phyloP scores from a whole-genome alignment of 192 early-diverging fungal species.

The Dimargaris verticillata region DNA sequence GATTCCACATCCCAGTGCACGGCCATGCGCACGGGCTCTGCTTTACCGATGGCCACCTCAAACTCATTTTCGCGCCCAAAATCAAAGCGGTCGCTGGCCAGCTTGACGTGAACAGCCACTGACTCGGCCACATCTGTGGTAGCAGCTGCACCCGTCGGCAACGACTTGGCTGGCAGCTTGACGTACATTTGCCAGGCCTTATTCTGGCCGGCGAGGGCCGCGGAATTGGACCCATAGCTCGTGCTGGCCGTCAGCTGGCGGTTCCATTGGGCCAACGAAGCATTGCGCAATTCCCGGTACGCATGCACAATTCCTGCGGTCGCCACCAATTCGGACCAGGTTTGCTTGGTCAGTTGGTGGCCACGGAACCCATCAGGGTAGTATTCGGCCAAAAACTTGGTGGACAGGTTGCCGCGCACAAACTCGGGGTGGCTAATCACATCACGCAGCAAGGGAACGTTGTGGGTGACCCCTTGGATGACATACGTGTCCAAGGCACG shows the following conservation, averaged over 20 bases:
- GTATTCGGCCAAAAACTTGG: constrained; percentile 73
- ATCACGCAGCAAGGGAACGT: constrained; percentile 81
- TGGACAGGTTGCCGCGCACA: constrained; percentile 55
- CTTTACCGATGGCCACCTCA: constrained; percentile 11
- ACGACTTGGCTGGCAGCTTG: constrained; percentile 14
- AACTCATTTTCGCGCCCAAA: constrained; percentile 20
- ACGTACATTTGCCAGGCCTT: constrained; percentile 16
- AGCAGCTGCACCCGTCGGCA: constrained; percentile 11
- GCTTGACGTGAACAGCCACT: neutral
- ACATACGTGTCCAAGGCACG: constrained; percentile 76
- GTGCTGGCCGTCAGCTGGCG: constrained; percentile 19
- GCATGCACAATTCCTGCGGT: constrained; percentile 45
- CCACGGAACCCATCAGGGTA: constrained; percentile 82
- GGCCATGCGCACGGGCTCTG: constrained; percentile 16
- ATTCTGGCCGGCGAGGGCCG: constrained; percentile 10
- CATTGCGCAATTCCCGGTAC: constrained; percentile 36
- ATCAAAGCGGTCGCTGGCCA: neutral
- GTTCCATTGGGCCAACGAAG: constrained; percentile 14
- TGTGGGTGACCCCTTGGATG: constrained; percentile 90
- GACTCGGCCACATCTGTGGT: neutral
- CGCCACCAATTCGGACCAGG: constrained; percentile 43
- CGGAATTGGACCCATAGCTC: constrained; percentile 20
- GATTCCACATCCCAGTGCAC: constrained; percentile 59
- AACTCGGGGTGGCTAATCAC: constrained; percentile 63
- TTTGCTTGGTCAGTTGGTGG: constrained; percentile 32